Base-by-base conservation (phyloP, 345 rosid species). In the Aquilaria sinensis region DNA sequence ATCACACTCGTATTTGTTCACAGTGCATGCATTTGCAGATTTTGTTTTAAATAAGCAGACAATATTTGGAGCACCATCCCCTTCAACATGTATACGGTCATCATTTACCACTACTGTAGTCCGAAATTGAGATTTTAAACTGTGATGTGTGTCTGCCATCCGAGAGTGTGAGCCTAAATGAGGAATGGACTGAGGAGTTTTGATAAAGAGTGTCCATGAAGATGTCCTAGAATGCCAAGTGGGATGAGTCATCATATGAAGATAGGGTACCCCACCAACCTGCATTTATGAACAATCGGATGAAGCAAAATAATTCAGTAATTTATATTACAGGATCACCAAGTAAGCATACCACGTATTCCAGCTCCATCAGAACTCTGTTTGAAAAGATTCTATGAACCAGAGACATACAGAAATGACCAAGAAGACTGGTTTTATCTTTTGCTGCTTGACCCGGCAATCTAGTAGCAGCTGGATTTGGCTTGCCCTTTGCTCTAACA, bases 211-310 rank as follows among this genome's bases (percentile, higher is more conserved):
- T 43, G 95, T 86, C 97, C 99, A 88, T 56, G 99, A 86, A 55
- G 99, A 94, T 67, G 81, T 79, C 69, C 96, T 81, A 57, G 95
- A 90, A 81, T 86, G 81, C 99, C 99, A 90, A 56, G 97, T 81
- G 31, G 97, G 96, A 77, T 94, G 94, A 57, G 95, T 88, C 75
- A 81, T 76, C 78, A 88, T 77, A 70, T 83, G 96, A 66, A 90
- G 90, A 80, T 86, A 94, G 13, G 97, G 82, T 15, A 86, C 89
- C 77, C 87, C 76, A 68, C 84, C 77, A 68, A 86, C 95, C 97
- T 93, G 63, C 51, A 45, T 52, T 31, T 54, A 47, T 13, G 62
- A 51, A 34, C n/a, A 13, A 33, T 50, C 6, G 65, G 12, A 70
- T 15, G 62, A 58, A 65, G 31, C 13, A 53, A 54, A 62, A 50